Base-by-base conservation (phyloP, 2,329 filamentous ascomycete genomes). In the Calonectria pauciramosa region DNA sequence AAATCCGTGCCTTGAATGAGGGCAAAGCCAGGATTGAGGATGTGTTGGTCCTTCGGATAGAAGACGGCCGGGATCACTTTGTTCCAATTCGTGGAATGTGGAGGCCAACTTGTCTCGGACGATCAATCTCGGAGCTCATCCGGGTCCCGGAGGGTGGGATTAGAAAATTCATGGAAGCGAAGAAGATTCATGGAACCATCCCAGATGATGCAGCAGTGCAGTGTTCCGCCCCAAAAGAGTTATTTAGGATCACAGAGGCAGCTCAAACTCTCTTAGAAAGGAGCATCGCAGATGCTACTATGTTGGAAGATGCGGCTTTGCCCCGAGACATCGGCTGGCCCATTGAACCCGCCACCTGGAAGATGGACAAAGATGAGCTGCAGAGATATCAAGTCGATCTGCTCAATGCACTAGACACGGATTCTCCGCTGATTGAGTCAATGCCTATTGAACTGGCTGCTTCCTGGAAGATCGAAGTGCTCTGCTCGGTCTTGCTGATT, bases 41-140 rank as follows among this genome's bases (percentile, higher is more conserved):
- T 77, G 93, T 99, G 4, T 88, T 99, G 10, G 93, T 99, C 2
- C 89, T 99, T 11, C 93, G 96, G 0, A 94, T 99, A 7, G 90
- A 92, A 14, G 91, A 94, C 68, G 97, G 97, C 0, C 91, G 96
- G 63, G 97, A 99, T 80, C 94, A 99, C 82, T 99, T 99, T 82
- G 91, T 99, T 49, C 94, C 96, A 0, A 88, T 98, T 0, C 92
- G 91, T 30, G 97, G 91, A 0, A 87, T 86, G 1, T 99, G 97
- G 96, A 87, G 93, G 4, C 94, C 94, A 11, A 95, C 95, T 0
- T 94, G 93, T 79, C 94, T 99, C 64, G 95, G 95, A 0, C 92
- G 95, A 47, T 96, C 94, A 0, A 90, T 99, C n/a, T 94, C 96
- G 74, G 96, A 98, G 81, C 89, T 99, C 11, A 95, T 97, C 65